Evolutionary conservation across 1,284 basidiomycete genomes (phyloP), one percentile per base, ranked within the genome.

Genomic region (Takashimella koratensis): DNA sequence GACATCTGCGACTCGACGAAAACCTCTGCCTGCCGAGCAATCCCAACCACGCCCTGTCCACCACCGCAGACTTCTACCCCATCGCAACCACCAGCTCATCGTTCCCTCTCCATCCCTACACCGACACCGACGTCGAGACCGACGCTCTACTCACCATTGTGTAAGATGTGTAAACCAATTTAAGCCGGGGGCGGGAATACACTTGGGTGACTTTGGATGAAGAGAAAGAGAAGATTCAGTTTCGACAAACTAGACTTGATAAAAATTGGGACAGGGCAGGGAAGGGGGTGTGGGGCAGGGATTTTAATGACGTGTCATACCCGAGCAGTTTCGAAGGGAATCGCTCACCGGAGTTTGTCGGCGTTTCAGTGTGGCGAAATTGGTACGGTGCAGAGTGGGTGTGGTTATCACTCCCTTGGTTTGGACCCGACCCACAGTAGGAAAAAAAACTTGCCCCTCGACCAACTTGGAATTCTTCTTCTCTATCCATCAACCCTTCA

Each of bases 401-500:
- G n/a, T n/a, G n/a, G n/a, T n/a, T n/a, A n/a, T n/a, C n/a, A n/a
- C n/a, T n/a, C n/a, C n/a, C n/a, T n/a, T n/a, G n/a, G n/a, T n/a
- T n/a, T n/a, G n/a, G n/a, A n/a, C n/a, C n/a, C n/a, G n/a, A n/a
- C 25, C 23, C 19, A 23, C 23, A 39, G 26, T 50, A 21, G 22
- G 13, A 25, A 26, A 30, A 20, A 23, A 46, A 22, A 20, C 21
- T 24, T n/a, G 36, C 11, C 21, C 5, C 10, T 11, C 25, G 36
- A 19, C 22, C n/a, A 21, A 24, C 24, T 36, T 22, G 22, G 21
- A 40, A 26, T 40, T 40, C 25, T 26, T 47, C 44, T 48, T 49
- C 58, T 52, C 51, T 43, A 66, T 58, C 63, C 64, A 47, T 67
- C 62, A 64, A 64, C 25, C 46, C 51, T 45, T 36, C 51, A 20